Conservation (phyloP, 2,329 filamentous ascomycete genomes). For the Fusarium tuaranense region DNA sequence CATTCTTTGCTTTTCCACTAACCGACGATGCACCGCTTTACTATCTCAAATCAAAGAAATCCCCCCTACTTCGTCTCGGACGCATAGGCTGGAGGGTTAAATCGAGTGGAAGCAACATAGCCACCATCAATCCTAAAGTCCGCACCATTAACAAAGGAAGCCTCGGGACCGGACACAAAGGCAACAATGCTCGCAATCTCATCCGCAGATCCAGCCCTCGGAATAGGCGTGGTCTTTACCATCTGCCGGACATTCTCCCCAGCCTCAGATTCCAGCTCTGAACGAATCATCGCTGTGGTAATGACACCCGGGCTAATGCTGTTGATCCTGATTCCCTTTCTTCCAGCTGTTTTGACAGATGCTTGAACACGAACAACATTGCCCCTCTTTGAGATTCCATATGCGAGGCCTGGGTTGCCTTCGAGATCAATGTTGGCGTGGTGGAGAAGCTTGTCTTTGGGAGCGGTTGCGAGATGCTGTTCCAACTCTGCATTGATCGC, state of each 20-base stretch:
- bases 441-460: background rate
- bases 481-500: background rate
- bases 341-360: background rate
- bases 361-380: constrained; percentile 5
- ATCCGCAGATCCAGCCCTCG: background rate
- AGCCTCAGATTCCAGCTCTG: background rate
- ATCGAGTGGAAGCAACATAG: background rate
- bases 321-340: constrained; percentile 2
- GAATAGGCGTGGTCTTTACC: background rate
- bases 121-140: constrained; percentile 9
- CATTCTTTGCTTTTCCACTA: background rate
- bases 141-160: background rate
- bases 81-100: no score
- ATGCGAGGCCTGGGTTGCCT: background rate
- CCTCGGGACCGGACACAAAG: background rate
- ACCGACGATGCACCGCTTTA: background rate
- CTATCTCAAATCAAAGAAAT: background rate
- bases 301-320: background rate
- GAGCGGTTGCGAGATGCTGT: background rate
- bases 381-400: constrained; percentile 7
- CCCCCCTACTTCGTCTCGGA: no score
- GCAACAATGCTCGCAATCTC: constrained; percentile 11
- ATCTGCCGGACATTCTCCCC: background rate
- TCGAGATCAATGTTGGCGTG: background rate
- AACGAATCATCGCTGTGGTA: background rate